Conservation (phyloP, 2,329 filamentous ascomycete species). For the Tolypocladium tundrense region DNA sequence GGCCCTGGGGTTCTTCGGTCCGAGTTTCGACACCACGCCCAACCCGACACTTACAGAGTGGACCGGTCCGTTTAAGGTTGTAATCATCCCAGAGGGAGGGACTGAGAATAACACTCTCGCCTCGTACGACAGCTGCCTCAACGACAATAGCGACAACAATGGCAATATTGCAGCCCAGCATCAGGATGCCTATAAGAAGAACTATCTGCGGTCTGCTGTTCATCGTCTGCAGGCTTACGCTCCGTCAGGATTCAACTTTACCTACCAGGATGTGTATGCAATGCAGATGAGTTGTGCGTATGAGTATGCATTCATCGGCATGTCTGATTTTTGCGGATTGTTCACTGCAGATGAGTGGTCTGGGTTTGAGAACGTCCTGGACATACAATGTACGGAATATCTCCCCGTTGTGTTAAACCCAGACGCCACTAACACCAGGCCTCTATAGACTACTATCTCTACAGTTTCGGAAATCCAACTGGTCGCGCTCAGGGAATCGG, state of each 20-base stretch:
- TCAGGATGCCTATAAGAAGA: slow-evolving; percentile 31
- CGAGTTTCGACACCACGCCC: slow-evolving; percentile 26
- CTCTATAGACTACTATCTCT: slow-evolving; percentile 56
- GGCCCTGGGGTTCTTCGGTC: slow-evolving; percentile 42
- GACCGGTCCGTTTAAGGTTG: slow-evolving; percentile 35
- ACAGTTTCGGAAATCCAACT: slow-evolving; percentile 64
- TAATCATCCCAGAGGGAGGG: slow-evolving; percentile 52
- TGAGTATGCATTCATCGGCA: slow-evolving; percentile 37
- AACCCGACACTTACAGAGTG: slow-evolving; percentile 27
- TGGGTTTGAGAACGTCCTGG: slow-evolving; percentile 47
- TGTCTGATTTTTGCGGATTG: slow-evolving; percentile 54
- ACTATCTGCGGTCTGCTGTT: slow-evolving; percentile 34
- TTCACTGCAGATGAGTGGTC: slow-evolving; percentile 61
- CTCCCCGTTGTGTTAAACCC: neutral
- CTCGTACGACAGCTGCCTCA: slow-evolving; percentile 27
- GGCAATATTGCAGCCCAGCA: slow-evolving; percentile 28
- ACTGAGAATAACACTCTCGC: slow-evolving; percentile 62
- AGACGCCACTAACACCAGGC: neutral
- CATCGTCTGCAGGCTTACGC: slow-evolving; percentile 34
- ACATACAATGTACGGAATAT: slow-evolving; percentile 35
- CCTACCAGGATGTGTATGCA: slow-evolving; percentile 36
- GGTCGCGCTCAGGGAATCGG: slow-evolving; percentile 71
- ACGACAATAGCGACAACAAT: slow-evolving; percentile 22
- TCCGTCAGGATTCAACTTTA: slow-evolving; percentile 37
- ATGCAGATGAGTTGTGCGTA: slow-evolving; percentile 45